phyloP scores from a whole-genome alignment of 371 early-diverging fungal species.

The Rhizomucor pusillus region DNA sequence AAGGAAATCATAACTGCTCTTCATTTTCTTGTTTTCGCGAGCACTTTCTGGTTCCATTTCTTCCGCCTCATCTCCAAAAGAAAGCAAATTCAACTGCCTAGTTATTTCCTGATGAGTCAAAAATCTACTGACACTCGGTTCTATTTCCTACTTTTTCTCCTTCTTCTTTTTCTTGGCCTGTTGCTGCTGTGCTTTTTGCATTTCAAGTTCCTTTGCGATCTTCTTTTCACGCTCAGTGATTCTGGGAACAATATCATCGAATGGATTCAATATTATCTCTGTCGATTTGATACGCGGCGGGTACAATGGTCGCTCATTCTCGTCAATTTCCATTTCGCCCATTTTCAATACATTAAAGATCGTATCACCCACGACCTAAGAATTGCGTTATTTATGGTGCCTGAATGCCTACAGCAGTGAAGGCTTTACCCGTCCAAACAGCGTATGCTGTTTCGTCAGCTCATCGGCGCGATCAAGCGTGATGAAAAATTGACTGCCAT shows the following conservation, averaged over 20 bases:
- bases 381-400: background rate
- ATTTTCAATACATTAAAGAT: constrained; percentile 89
- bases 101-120: background rate
- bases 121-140: background rate
- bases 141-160: constrained; percentile 58
- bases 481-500: constrained; percentile 92
- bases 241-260: constrained; percentile 89
- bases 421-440: constrained; percentile 81
- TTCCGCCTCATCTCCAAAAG: constrained; percentile 85
- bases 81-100: constrained; percentile 77
- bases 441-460: constrained; percentile 82
- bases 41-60: constrained; percentile 38
- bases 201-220: constrained; percentile 30
- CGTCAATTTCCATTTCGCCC: constrained; percentile 75
- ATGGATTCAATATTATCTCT: constrained; percentile 83
- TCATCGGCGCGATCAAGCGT: constrained; percentile 87
- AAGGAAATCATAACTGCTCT: constrained; percentile 75
- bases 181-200: constrained; percentile 26
- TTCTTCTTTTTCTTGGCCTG: constrained; percentile 59
- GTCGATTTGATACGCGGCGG: constrained; percentile 69
- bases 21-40: constrained; percentile 23
- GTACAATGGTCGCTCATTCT: constrained; percentile 79
- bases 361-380: constrained; percentile 85
- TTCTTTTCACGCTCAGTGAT: constrained; percentile 60
- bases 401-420: background rate